These are phyloP conservation scores for Ustilago shanxiensis DNA, from an alignment of 1,284 basidiomycete genomes.

Conservation along the genomic window DNA sequence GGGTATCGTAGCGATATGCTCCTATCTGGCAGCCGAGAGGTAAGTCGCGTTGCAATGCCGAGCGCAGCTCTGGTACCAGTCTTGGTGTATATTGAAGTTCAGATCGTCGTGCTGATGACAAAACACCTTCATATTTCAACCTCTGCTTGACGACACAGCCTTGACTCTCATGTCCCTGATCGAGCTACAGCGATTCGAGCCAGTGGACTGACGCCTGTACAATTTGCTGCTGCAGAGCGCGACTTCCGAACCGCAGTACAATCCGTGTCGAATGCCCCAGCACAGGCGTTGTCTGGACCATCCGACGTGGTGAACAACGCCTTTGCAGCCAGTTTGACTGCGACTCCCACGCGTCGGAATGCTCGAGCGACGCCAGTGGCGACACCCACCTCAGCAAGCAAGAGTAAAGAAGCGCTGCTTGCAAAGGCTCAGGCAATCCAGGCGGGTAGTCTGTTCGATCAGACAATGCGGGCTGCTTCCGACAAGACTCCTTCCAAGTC, in stretches of 20 bases:
- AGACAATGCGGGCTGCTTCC: constrained; percentile 29
- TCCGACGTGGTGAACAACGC: constrained; percentile 30
- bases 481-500: background rate
- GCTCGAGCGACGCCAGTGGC: constrained; percentile 18
- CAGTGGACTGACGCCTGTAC: constrained; percentile 36
- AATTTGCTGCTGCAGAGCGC: constrained; percentile 44
- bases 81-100: no score
- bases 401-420: constrained; percentile 38
- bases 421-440: constrained; percentile 53
- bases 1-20: constrained; percentile 49
- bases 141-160: constrained; percentile 7
- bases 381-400: constrained; percentile 15
- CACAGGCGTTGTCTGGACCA: constrained; percentile 35
- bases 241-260: constrained; percentile 48
- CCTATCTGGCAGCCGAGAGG: constrained; percentile 51
- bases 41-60: constrained; percentile 2
- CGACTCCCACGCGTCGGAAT: constrained; percentile 8
- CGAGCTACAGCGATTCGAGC: constrained; percentile 38
- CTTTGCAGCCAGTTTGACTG: constrained; percentile 25
- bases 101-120: background rate
- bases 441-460: constrained; percentile 46
- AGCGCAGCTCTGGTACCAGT: background rate
- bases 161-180: constrained; percentile 32
- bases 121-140: background rate
- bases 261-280: constrained; percentile 27